A percentile compares a stretch with the other conserved stretches of the same genome.
Conservation (phyloP, 768 basidiomycete species). For the Polyporus arcularius region DNA sequence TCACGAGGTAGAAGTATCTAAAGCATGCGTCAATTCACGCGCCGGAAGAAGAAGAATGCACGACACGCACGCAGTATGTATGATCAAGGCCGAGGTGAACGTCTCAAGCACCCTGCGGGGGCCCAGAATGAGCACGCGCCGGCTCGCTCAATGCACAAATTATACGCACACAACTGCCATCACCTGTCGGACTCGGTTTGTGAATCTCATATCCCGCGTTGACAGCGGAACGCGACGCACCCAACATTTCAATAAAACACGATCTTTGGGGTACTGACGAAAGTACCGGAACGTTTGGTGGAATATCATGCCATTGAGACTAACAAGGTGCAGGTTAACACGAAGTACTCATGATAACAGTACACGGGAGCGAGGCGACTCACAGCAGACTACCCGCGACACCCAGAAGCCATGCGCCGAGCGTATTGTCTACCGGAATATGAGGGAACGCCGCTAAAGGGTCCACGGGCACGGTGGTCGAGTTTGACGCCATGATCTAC, state of each 20-base stretch:
- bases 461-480: background rate
- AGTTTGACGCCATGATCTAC: constrained; percentile 25
- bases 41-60: background rate
- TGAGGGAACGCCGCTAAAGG: background rate
- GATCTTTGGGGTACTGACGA: background rate
- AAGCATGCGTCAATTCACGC: background rate
- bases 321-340: background rate
- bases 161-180: background rate
- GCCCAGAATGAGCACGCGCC: background rate
- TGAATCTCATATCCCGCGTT: too few species aligned
- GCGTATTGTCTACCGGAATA: background rate
- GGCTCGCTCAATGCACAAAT: background rate
- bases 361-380: background rate
- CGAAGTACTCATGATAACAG: too few species aligned
- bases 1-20: constrained; percentile 5
- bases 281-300: background rate
- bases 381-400: background rate
- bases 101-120: constrained; percentile 1
- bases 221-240: background rate
- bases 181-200: background rate
- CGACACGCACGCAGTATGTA: constrained; percentile 1
- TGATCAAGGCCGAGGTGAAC: background rate
- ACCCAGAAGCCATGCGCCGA: background rate
- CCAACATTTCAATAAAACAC: background rate
- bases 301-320: background rate